Conservation (phyloP, 345 rosid genomes). For the Bruguiera parviflora region DNA sequence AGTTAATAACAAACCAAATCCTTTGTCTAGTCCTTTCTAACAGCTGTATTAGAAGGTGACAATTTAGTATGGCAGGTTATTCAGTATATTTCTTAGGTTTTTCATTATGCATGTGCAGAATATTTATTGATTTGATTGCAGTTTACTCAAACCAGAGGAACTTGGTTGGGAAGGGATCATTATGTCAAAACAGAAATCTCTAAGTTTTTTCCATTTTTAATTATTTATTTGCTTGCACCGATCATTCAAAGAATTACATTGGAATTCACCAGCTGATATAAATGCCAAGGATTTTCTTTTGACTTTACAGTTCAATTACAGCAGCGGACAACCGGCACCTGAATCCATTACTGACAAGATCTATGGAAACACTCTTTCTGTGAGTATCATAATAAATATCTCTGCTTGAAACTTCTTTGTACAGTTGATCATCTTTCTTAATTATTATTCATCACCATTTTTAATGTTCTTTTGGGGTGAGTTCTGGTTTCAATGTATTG, state of each 20-base stretch:
- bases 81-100: background rate
- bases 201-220: background rate
- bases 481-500: background rate
- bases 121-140: too few relatives aligned
- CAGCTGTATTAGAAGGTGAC: background rate
- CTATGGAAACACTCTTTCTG: constrained; percentile 93
- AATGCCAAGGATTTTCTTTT: constrained; percentile 1
- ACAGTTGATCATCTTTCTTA: constrained; percentile 5
- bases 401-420: background rate
- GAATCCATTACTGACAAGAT: constrained; percentile 92
- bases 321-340: constrained; percentile 96
- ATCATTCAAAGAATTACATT: background rate
- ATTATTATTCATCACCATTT: background rate
- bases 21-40: background rate
- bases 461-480: background rate
- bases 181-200: background rate
- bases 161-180: too few relatives aligned
- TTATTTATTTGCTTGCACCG: constrained; percentile 2
- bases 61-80: background rate
- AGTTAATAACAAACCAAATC: background rate
- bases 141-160: background rate
- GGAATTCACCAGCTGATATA: constrained; percentile 5
- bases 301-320: constrained; percentile 72
- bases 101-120: too few relatives aligned
- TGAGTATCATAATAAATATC: constrained; percentile 39